Base-by-base conservation (phyloP, 2,329 filamentous ascomycete species). In the Phyllosticta citribraziliensis region DNA sequence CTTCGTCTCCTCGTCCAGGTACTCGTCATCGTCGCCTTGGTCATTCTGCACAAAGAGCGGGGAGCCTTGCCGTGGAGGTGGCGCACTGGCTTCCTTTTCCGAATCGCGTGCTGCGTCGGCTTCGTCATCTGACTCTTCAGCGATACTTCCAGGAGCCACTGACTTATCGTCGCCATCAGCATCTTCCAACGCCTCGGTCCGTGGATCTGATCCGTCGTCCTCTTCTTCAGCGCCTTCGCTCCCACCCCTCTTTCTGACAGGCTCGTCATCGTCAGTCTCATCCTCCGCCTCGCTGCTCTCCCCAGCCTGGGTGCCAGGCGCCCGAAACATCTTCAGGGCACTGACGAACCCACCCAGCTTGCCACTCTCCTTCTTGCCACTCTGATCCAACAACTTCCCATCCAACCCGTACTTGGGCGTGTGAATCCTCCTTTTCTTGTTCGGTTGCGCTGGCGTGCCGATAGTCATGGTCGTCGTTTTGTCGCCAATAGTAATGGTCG, bases 401-500 rank as follows among this genome's bases (percentile, higher is more conserved):
- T 64, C 67, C 12, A 70, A 35, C 3, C 68, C 69, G 52, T 70
- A 71, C 55, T 72, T 73, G 10, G 75, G 74, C 11, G 71, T 72
- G 55, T 78, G 73, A 19, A 77, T 76, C 52, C 74, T 72, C 55
- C 75, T 74, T 61, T 72, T 75, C 62, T 73, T 79, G 64, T 83
- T 82, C 5, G 56, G 81, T 77, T 56, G 78, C 62, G 2, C 66
- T 54, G 69, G 62, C 53, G 66, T 82, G 1, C 87, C 87, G 65
- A 91, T 80, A 33, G 84, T 80, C 20, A 85, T 86, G 0, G 83
- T 87, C 5, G 85, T 80, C 0, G 86, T 89, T 54, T 80, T 81
- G 64, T 86, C 80, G 1, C 88, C 89, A 59, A 93, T 84, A 0
- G 87, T 91, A 55, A 93, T 88, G 1, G 87, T 89, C 20, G 88